Conservation (phyloP, 768 basidiomycete genomes). For the Tylopilus cervinicoccineus region DNA sequence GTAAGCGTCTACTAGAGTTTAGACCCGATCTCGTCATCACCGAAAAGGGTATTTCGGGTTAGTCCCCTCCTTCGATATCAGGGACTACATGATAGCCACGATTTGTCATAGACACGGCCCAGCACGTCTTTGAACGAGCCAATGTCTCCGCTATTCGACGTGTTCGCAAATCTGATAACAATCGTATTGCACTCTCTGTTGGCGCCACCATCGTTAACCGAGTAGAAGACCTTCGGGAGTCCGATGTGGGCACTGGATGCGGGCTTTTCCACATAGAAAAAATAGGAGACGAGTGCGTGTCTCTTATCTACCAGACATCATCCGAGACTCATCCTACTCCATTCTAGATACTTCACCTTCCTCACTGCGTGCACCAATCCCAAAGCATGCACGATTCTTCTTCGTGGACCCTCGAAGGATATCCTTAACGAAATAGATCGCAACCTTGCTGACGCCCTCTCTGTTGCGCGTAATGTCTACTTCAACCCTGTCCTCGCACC, state of each 20-base stretch:
- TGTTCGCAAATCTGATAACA: constrained; percentile 99
- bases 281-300: constrained; percentile 83
- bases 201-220: constrained; percentile 98
- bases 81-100: neutral
- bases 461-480: constrained; percentile 93
- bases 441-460: constrained; percentile 96
- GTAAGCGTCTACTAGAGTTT: constrained; percentile 82
- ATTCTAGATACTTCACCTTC: constrained; percentile 91
- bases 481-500: constrained; percentile 94
- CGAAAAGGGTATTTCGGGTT: constrained; percentile 96
- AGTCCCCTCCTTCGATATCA: constrained; percentile 19
- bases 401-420: constrained; percentile 97
- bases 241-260: constrained; percentile 89
- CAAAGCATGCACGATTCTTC: constrained; percentile 96
- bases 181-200: constrained; percentile 92
- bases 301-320: neutral
- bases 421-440: constrained; percentile 98
- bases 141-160: constrained; percentile 92
- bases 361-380: constrained; percentile 86
- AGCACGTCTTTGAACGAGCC: constrained; percentile 82
- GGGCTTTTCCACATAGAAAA: constrained; percentile 98
- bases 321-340: neutral
- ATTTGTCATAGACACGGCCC: constrained; percentile 70
- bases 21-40: constrained; percentile 95
- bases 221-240: constrained; percentile 88